Conservation (phyloP, 1,284 basidiomycete species). For the Cryptococcus wingfieldii region DNA sequence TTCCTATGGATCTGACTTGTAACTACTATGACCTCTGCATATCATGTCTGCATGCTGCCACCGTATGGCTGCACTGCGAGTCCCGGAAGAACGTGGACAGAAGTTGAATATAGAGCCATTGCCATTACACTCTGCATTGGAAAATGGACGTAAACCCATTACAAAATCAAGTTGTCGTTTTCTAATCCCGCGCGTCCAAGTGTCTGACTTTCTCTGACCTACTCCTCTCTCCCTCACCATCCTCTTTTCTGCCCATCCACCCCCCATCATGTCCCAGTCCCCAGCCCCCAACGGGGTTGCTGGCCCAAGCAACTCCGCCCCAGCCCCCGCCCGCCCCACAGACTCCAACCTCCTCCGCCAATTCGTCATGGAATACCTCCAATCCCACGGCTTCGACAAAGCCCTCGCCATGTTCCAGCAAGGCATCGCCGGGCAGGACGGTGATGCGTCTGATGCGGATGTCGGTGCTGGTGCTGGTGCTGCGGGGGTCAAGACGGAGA, state of each 20-base stretch:
- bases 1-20: too few relatives aligned
- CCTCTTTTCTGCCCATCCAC: not conserved
- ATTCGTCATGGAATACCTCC: conserved; percentile 77
- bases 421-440: conserved; percentile 56
- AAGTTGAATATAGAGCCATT: too few relatives aligned
- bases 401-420: conserved; percentile 71
- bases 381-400: conserved; percentile 69
- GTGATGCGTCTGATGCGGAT: conserved; percentile 53
- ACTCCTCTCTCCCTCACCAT: not conserved
- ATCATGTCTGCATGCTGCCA: too few relatives aligned
- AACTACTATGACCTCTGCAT: too few relatives aligned
- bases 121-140: too few relatives aligned
- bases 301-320: conserved; percentile 20
- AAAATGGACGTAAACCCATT: too few relatives aligned
- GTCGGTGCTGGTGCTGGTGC: conserved; percentile 29
- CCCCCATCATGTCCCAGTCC: conserved; percentile 28
- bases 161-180: too few relatives aligned
- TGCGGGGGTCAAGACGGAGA: conserved; percentile 44
- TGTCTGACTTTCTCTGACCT: too few relatives aligned
- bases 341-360: conserved; percentile 46
- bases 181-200: too few relatives aligned
- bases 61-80: too few relatives aligned
- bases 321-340: conserved; percentile 5
- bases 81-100: too few relatives aligned
- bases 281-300: conserved; percentile 19